Percentiles rank a stretch among this genome's conserved stretches.
phyloP scores from a whole-genome alignment of 2,329 filamentous ascomycete genomes.

The Chrysosporium queenslandicum region DNA sequence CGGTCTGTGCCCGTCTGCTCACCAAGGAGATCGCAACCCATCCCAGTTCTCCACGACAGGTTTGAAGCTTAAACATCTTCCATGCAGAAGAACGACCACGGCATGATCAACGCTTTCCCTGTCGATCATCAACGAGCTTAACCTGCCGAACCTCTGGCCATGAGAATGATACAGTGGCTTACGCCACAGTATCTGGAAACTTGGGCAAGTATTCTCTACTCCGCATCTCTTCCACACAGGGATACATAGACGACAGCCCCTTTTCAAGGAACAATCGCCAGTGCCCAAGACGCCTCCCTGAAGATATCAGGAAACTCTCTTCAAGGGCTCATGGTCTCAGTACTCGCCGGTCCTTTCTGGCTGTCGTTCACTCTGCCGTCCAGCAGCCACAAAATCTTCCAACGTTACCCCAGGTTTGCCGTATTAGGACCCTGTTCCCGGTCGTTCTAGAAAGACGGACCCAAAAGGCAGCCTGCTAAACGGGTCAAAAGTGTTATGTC shows the following conservation, averaged over 20 bases:
- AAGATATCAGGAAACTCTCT: background rate
- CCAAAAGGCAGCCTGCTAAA: background rate
- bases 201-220: background rate
- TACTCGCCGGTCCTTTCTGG: background rate
- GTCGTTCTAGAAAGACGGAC: slow-evolving; percentile 10
- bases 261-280: background rate
- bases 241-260: background rate
- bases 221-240: background rate
- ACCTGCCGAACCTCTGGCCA: background rate
- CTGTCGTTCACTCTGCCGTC: background rate
- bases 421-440: slow-evolving; percentile 4
- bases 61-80: slow-evolving; percentile 8
- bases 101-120: slow-evolving; percentile 10
- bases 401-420: slow-evolving; percentile 11
- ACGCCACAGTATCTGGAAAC: background rate
- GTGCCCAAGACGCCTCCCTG: background rate
- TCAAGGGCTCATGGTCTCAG: background rate
- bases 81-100: slow-evolving; percentile 6
- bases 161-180: background rate
- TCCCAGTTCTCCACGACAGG: slow-evolving; percentile 8
- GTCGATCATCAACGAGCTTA: slow-evolving; percentile 9
- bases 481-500: background rate
- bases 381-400: background rate
- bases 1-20: slow-evolving; percentile 10
- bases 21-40: background rate